Base-by-base conservation (phyloP, 176 grass and related monocot species). In the Thalia dealbata region DNA sequence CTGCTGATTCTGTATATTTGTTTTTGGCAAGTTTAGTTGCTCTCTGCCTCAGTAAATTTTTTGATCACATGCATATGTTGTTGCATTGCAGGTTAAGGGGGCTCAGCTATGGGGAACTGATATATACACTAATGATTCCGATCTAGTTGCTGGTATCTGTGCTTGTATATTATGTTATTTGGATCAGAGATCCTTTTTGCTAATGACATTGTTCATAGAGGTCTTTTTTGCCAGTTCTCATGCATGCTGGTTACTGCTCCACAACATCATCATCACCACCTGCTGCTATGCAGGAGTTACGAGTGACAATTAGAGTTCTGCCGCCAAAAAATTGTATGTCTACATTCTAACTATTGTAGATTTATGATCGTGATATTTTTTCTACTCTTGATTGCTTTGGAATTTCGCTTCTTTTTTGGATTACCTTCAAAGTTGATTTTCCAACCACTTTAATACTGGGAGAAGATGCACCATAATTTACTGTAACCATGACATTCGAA, bases 101-200 rank as follows among this genome's bases (percentile, higher is more conserved):
- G 93, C 93, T 79, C 93, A 96, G 52, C 87, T 96, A 48, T 96
- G 93, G 93, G 93, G 93, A 75, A 96, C 93, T 56, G 93, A 96
- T 77, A 61, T 82, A 58, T 96, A 96, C 79, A 92, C 89, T 50
- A 90, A 96, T 21, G 89, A 96, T 88, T 96, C 93, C 46, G 93
- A 96, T 79, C 87, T 97, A 78, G 95, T 97, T 41, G 95, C 89
- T 64, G 95, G 95, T 97, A 86, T 54, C 15, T 69, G 27, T 79
- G 64, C 69, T 54, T 23, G 14, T 42, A 14, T 29, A 14, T 77
- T 23, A 30, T 79, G 43, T 14, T 50, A 27, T 29, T 35, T 48
- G 14, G 21, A 43, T 71, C 13, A 42, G 26, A 35, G 24, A 23
- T 69, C 27, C 21, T 18, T 56, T 21, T 60, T 71, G 23, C 16